Evolutionary conservation across 2,329 filamentous ascomycete genomes (phyloP).

Genomic region (Colletotrichum orbiculare): DNA sequence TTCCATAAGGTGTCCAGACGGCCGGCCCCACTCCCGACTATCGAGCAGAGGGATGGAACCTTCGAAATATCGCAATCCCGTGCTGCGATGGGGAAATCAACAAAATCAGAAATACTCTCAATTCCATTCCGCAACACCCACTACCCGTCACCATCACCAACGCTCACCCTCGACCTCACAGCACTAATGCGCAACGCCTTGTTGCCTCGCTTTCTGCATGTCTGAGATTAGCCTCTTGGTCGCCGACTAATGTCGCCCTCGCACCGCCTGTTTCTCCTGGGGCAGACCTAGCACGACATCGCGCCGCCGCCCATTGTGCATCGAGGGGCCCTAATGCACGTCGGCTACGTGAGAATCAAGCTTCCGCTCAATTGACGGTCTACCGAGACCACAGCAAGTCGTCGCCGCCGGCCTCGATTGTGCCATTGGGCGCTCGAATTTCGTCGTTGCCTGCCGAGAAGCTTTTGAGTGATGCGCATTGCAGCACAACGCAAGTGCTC

Average conservation of each 20-base stretch:
- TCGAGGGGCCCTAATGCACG: slow-evolving; percentile 19
- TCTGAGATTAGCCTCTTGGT: slow-evolving; percentile 27
- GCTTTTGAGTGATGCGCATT: slow-evolving; percentile 7
- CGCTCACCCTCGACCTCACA: not conserved
- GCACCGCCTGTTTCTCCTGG: slow-evolving; percentile 12
- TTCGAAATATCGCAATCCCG: slow-evolving; percentile 33
- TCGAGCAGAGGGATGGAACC: slow-evolving; percentile 1
- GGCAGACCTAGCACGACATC: slow-evolving; percentile 14
- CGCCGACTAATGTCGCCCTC: slow-evolving; percentile 17
- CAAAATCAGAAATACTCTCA: not conserved
- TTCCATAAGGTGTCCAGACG: slow-evolving; percentile 4
- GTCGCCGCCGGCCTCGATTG: not conserved
- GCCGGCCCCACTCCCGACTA: slow-evolving; percentile 17
- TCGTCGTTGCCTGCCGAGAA: slow-evolving; percentile 11
- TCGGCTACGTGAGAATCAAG: slow-evolving; percentile 22
- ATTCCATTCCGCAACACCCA: too few species aligned
- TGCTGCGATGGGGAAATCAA: slow-evolving; percentile 32
- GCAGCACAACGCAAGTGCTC: slow-evolving; percentile 11
- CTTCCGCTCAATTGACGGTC: not conserved
- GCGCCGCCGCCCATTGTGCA: slow-evolving; percentile 13
- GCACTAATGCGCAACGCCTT: not conserved
- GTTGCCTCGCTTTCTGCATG: slow-evolving; percentile 26
- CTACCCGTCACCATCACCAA: not conserved
- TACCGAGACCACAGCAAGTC: not conserved
- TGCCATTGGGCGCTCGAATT: slow-evolving; percentile 18